Evolutionary conservation across 2,329 filamentous ascomycete species (phyloP).

Genomic region (Onygena corvina): DNA sequence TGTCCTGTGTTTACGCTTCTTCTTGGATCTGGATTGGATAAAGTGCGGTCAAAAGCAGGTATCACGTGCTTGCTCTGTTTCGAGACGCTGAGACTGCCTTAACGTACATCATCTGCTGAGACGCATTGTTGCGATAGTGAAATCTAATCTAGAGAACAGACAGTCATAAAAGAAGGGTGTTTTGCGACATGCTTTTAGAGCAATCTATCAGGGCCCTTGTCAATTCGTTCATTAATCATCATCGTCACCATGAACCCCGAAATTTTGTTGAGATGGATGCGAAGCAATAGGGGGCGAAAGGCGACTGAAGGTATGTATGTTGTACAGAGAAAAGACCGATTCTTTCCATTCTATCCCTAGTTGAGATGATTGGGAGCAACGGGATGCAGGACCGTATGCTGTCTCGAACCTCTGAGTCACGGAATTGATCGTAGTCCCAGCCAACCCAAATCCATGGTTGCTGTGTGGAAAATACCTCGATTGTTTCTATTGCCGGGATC

Average conservation of each 20-base stretch:
- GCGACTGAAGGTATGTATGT: not conserved
- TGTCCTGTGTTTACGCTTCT: not conserved
- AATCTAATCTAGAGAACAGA: not conserved
- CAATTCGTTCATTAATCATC: not conserved
- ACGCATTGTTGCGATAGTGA: not conserved
- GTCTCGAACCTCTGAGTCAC: too few species aligned
- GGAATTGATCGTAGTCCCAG: too few species aligned
- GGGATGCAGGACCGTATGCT: too few species aligned
- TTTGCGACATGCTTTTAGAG: not conserved
- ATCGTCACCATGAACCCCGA: not conserved
- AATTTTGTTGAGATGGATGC: not conserved
- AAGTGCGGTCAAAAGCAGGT: too few species aligned
- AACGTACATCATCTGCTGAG: not conserved
- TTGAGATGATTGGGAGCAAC: too few species aligned
- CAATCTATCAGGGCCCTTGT: not conserved
- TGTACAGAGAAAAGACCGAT: slow-evolving; percentile 1
- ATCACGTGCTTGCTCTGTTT: too few species aligned
- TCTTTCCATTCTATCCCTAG: too few species aligned
- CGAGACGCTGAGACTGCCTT: too few species aligned
- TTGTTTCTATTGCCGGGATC: too few species aligned
- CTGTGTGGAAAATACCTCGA: not conserved
- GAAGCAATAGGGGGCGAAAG: not conserved
- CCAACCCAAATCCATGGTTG: not conserved
- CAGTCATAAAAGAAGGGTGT: not conserved
- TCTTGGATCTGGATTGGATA: too few species aligned